Evolutionary conservation across 345 rosid species (phyloP), one percentile per base, ranked within the genome.

Genomic region (Brassica rapa): DNA sequence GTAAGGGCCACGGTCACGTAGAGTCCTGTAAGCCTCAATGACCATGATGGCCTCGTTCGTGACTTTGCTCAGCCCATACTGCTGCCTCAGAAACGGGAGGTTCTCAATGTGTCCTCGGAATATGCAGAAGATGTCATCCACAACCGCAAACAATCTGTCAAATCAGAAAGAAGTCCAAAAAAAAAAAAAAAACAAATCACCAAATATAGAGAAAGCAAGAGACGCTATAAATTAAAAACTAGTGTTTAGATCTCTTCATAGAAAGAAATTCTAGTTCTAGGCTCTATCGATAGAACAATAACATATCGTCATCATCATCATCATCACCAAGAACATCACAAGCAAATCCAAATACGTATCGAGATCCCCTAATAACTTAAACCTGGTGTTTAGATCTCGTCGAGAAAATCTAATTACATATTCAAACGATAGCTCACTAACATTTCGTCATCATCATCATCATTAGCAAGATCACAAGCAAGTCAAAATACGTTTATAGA

Each of bases 1-100:
- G n/a, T 91, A 89, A 4, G 97, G 94, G 3, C 92, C 97, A 15
- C 97, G 82, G 78, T 91, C 97, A 62, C 92, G 83, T 4, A 89
- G 71, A 0, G 86, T 83, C 68, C 82, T 83, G 66, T 88, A 89
- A 62, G 92, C 94, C 63, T 89, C 91, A 12, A 91, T 84, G 72
- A 91, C 76, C 41, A 88, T 81, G 91, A 87, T 84, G 24, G 88
- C 88, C 61, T 88, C 94, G 6, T 82, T 84, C 3, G 86, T 80
- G 49, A 79, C 77, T 60, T 86, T 91, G 59, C 84, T 77, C 0
- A 91, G 59, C 4, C 94, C 94, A 21, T 91, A 88, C 30, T 91
- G 90, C 16, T 84, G 85, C 64, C 77, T 88, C 57, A 89, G 90
- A 16, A 83, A 75, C 49, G 83, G 72, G 30, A 88, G 81, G 63